Evolutionary conservation across 2,329 filamentous ascomycete species (phyloP).

Genomic region (Trichoderma sp.): DNA sequence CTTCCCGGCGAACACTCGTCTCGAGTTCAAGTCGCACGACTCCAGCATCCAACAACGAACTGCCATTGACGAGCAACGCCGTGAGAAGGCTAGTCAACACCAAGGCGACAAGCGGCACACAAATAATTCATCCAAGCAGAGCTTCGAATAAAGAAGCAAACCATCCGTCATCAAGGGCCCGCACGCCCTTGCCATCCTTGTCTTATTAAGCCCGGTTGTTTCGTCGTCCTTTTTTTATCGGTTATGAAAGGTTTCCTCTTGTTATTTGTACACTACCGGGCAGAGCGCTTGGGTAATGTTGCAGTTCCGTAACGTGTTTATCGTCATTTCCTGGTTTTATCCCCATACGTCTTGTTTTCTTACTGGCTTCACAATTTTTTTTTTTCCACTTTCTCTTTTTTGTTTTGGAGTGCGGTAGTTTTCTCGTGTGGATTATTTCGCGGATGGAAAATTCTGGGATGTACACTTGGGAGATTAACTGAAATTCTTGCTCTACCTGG

Average conservation of each 20-base stretch:
- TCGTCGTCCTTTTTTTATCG: slow-evolving; percentile 16
- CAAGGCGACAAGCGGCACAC: slow-evolving; percentile 47
- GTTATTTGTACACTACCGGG: slow-evolving; percentile 29
- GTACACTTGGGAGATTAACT: slow-evolving; percentile 22
- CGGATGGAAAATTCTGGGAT: slow-evolving; percentile 18
- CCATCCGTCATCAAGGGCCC: slow-evolving; percentile 3
- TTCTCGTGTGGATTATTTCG: slow-evolving; percentile 9
- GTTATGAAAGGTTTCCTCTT: slow-evolving; percentile 13
- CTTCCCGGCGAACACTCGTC: slow-evolving; percentile 84
- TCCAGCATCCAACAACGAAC: slow-evolving; percentile 91
- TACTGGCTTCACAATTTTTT: neutral
- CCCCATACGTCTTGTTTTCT: slow-evolving; percentile 18
- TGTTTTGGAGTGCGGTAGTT: slow-evolving; percentile 14
- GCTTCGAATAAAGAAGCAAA: slow-evolving; percentile 36
- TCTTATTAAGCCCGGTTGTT: slow-evolving; percentile 20
- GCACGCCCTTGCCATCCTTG: slow-evolving; percentile 13
- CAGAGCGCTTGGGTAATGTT: slow-evolving; percentile 30
- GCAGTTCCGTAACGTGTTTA: slow-evolving; percentile 19
- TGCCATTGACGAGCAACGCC: slow-evolving; percentile 86
- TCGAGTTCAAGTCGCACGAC: slow-evolving; percentile 96
- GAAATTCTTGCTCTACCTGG: slow-evolving; percentile 28
- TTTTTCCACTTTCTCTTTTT: slow-evolving; percentile 3
- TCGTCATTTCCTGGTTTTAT: slow-evolving; percentile 17
- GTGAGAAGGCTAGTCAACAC: slow-evolving; percentile 71
- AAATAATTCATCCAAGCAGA: slow-evolving; percentile 40